Conservation (phyloP, 1,284 basidiomycete species). For the Ganoderma boninense region DNA sequence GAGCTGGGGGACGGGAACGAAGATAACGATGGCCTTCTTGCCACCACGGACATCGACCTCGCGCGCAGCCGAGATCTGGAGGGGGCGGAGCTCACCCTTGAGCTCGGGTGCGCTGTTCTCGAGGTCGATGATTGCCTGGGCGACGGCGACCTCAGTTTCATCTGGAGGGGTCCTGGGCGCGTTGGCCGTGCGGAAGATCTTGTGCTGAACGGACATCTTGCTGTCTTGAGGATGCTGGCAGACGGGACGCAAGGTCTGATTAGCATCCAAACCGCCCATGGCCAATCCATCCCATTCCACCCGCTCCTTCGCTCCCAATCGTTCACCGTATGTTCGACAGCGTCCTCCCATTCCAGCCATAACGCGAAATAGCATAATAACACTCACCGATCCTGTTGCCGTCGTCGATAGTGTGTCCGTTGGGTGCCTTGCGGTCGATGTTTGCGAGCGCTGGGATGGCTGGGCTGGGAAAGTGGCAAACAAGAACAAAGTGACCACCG, state of each 20-base stretch:
- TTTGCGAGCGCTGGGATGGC: conserved; percentile 27
- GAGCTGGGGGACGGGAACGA: conserved; percentile 96
- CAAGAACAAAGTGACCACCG: conserved; percentile 16
- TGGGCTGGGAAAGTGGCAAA: conserved; percentile 25
- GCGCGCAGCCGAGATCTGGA: conserved; percentile 98
- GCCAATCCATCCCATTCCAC: conserved; percentile 57
- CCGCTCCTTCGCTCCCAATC: conserved; percentile 36
- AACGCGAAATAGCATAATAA: conserved; percentile 35
- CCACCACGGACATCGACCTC: conserved; percentile 99
- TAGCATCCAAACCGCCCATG: conserved; percentile 51
- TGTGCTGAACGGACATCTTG: conserved; percentile 82
- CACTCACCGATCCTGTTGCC: conserved; percentile 58
- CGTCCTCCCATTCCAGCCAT: conserved; percentile 18
- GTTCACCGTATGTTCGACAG: conserved; percentile 20
- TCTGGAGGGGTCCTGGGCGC: conserved; percentile 90
- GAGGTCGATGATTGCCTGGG: conserved; percentile 97
- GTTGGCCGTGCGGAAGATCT: conserved; percentile 97
- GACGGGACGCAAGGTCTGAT: conserved; percentile 46
- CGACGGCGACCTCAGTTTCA: conserved; percentile 93
- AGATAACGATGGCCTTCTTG: conserved; percentile 99
- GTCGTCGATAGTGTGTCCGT: conserved; percentile 40
- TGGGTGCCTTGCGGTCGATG: conserved; percentile 27
- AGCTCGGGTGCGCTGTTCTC: conserved; percentile 98
- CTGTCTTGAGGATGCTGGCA: conserved; percentile 42
- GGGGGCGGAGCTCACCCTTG: conserved; percentile 93